Percentiles rank a stretch among this genome's conserved stretches.
Evolutionary conservation across 768 basidiomycete genomes (phyloP).

Genomic region (Lactarius psammicola): DNA sequence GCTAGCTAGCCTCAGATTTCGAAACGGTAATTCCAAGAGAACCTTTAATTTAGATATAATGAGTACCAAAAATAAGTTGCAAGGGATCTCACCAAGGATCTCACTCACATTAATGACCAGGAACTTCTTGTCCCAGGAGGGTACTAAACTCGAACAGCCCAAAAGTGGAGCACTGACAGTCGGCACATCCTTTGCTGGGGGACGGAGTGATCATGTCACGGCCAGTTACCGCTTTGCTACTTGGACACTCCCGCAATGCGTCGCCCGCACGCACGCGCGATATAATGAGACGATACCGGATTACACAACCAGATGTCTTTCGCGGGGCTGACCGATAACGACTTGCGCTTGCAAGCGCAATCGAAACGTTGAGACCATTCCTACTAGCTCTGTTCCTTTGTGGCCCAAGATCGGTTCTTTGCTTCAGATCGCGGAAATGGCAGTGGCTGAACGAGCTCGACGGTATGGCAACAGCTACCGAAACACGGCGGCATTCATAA

Average conservation of each 20-base stretch:
- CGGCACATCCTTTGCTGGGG: too few relatives aligned
- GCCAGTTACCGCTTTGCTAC: too few relatives aligned
- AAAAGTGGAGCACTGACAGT: too few relatives aligned
- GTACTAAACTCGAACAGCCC: too few relatives aligned
- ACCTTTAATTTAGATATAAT: not conserved
- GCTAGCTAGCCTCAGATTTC: not conserved
- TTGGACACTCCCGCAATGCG: not conserved
- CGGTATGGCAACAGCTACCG: not conserved
- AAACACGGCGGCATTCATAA: not conserved
- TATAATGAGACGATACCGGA: not conserved
- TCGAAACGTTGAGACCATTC: not conserved
- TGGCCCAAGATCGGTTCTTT: not conserved
- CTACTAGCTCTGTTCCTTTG: not conserved
- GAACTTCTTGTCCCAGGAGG: not conserved
- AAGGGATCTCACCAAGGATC: too few relatives aligned
- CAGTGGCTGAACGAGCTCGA: conserved; percentile 3
- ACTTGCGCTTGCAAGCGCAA: not conserved
- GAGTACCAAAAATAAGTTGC: not conserved
- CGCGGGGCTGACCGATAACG: not conserved
- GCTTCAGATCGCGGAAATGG: too few relatives aligned
- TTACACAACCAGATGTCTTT: not conserved
- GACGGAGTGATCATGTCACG: too few relatives aligned
- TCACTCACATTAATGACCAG: not conserved
- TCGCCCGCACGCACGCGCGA: not conserved
- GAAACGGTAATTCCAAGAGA: not conserved